Evolutionary conservation across 345 rosid genomes (phyloP).

Genomic region (Geranium brycei): DNA sequence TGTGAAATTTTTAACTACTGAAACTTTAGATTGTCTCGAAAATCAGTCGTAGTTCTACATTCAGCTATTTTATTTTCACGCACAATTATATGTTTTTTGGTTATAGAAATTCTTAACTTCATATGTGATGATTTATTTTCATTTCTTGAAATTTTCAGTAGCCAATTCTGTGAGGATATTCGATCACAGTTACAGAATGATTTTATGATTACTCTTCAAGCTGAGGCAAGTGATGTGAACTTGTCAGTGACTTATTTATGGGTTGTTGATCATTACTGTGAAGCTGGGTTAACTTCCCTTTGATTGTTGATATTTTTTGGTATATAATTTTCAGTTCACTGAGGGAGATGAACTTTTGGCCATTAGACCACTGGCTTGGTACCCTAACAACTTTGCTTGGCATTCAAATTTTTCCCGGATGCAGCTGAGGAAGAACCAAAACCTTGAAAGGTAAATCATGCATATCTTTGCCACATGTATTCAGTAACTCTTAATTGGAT

Average conservation of each 20-base stretch:
- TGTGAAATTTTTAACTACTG: too few species aligned
- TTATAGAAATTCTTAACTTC: background rate
- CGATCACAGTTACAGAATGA: conserved; percentile 64
- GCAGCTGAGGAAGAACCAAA: conserved; percentile 83
- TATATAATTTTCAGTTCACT: conserved; percentile 23
- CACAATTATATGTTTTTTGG: background rate
- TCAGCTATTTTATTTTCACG: background rate
- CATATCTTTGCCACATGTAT: background rate
- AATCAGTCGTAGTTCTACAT: too few species aligned
- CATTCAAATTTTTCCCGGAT: conserved; percentile 82
- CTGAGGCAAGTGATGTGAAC: conserved; percentile 33
- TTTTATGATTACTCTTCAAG: conserved; percentile 59
- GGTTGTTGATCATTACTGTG: conserved; percentile 3
- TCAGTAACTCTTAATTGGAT: too few species aligned
- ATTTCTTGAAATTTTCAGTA: conserved; percentile 35
- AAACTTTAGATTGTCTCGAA: too few species aligned
- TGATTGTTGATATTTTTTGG: background rate
- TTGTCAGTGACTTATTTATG: background rate
- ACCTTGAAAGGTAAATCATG: conserved; percentile 62
- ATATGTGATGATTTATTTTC: background rate
- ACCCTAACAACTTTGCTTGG: conserved; percentile 83
- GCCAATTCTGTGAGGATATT: conserved; percentile 71
- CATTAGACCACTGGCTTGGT: conserved; percentile 84
- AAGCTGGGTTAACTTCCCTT: conserved; percentile 1
- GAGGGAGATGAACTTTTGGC: conserved; percentile 63